phyloP scores from a whole-genome alignment of 176 grass and related monocot species.

The Oryza coarctata region DNA sequence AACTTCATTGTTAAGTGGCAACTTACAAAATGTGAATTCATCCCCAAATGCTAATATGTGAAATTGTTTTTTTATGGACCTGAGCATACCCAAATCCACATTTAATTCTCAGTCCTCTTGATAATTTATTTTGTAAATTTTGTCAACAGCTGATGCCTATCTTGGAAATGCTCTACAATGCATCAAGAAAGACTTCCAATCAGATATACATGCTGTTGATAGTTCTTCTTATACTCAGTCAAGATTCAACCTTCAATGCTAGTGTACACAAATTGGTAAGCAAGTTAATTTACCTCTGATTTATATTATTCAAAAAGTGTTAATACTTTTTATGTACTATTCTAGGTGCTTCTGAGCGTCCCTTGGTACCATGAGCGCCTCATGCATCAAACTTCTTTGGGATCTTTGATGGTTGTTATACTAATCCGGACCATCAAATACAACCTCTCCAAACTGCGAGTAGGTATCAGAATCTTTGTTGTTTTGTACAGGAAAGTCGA shows the following conservation, averaged over 20 bases:
- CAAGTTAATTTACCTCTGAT: constrained; percentile 29
- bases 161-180: constrained; percentile 97
- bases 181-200: constrained; percentile 94
- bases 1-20: background rate
- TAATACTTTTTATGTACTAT: background rate
- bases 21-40: background rate
- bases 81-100: background rate
- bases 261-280: constrained; percentile 95
- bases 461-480: constrained; percentile 43
- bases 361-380: constrained; percentile 98
- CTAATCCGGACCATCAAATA: constrained; percentile 97
- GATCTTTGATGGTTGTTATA: constrained; percentile 95
- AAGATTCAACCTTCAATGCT: constrained; percentile 98
- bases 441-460: constrained; percentile 95
- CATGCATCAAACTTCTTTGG: constrained; percentile 88
- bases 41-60: background rate
- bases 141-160: constrained; percentile 81
- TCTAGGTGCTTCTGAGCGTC: constrained; percentile 80
- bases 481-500: constrained; percentile 17
- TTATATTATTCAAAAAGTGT: constrained; percentile 32
- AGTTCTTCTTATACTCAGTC: constrained; percentile 97
- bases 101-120: background rate
- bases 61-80: background rate
- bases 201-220: constrained; percentile 99
- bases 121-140: constrained; percentile 19